phyloP scores from a whole-genome alignment of 208 protist species.

The Leishmania arabica region DNA sequence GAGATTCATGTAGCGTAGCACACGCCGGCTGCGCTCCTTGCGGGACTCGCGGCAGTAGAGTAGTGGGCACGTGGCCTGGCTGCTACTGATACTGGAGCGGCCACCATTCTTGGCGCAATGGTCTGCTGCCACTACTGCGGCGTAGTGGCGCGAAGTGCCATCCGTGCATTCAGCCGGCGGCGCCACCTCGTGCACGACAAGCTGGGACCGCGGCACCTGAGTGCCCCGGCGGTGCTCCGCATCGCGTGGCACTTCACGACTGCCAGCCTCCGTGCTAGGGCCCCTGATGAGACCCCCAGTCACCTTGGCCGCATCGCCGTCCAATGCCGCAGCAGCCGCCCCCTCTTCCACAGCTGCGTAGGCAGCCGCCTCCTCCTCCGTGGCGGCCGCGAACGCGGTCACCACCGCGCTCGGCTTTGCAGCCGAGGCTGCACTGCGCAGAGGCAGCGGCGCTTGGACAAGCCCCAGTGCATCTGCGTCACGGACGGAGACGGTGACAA shows the following conservation, averaged over 20 bases:
- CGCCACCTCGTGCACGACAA: background rate
- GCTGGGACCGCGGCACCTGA: background rate
- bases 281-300: background rate
- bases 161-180: background rate
- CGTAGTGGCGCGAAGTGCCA: background rate
- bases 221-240: background rate
- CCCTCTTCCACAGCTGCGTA: background rate
- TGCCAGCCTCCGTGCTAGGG: background rate
- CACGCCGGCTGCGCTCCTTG: slow-evolving; percentile 46
- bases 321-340: background rate
- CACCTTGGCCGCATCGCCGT: background rate
- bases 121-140: background rate
- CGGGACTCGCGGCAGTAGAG: slow-evolving; percentile 31
- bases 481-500: background rate
- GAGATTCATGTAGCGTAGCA: slow-evolving; percentile 54
- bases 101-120: background rate
- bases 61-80: slow-evolving; percentile 25
- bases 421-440: background rate
- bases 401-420: background rate
- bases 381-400: background rate
- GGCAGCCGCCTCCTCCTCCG: background rate
- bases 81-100: slow-evolving; percentile 19
- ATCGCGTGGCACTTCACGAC: background rate
- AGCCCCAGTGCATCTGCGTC: slow-evolving; percentile 4
- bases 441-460: background rate